Base-by-base conservation (phyloP, 176 grass and related monocot genomes). In the Rhynchospora breviuscula region DNA sequence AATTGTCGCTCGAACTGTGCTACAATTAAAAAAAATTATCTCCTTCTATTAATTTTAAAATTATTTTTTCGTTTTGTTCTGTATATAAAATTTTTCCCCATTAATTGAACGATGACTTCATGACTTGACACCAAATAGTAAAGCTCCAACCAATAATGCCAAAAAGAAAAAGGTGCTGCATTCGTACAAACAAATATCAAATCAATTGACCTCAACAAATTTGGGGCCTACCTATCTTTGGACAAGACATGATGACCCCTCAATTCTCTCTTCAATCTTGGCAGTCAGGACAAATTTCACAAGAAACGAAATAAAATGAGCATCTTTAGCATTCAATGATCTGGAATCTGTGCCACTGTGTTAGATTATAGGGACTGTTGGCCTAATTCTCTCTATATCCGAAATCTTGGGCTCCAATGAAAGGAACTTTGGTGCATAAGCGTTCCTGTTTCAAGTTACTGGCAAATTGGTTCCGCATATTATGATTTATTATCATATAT, bases 61-160 rank as follows among this genome's bases (percentile, higher is more conserved):
- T n/a, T n/a, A n/a, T n/a, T n/a, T n/a, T n/a, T n/a, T n/a, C n/a
- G n/a, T n/a, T n/a, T n/a, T n/a, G n/a, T n/a, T n/a, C n/a, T n/a
- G n/a, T n/a, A n/a, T n/a, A n/a, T n/a, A n/a, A n/a, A n/a, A n/a
- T n/a, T n/a, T n/a, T n/a, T n/a, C n/a, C n/a, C 21, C 12, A 74
- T 25, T 74, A 23, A 74, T 74, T 75, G 70, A 14, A 13, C 1
- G 54, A 13, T 15, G 54, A 57, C 52, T 15, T 54, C 3, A 4
- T 74, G 70, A 51, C 70, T 75, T 75, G 70, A 75, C 70, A 75
- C 52, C 19, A 51, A 54, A 31, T 76, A 19, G 48, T 29, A 76
- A 53, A 54, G 46, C 48, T 76, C 7, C 21, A 76, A 25, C 4
- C 47, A 53, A 75, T 75, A 75, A 75, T 75, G 46, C 46, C 47